These are phyloP conservation scores for Coleophoma eucalyptorum DNA, from an alignment of 2,329 filamentous ascomycete genomes.

Conservation along the genomic window DNA sequence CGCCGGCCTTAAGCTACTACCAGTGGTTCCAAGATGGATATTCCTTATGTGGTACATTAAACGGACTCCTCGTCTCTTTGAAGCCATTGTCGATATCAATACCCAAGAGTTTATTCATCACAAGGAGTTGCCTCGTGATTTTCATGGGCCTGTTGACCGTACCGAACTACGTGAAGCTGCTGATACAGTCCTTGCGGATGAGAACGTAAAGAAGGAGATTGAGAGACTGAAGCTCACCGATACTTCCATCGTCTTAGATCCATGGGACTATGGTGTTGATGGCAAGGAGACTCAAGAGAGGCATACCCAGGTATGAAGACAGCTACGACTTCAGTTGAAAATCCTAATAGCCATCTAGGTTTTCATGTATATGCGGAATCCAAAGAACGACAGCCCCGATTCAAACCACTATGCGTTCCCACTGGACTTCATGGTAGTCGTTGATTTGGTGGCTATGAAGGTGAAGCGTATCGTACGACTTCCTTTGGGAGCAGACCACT, in stretches of 20 bases:
- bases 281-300: background rate
- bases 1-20: background rate
- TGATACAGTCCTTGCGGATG: background rate
- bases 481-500: constrained; percentile 25
- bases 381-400: constrained; percentile 30
- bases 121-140: background rate
- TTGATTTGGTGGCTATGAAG: constrained; percentile 41
- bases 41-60: background rate
- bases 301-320: background rate
- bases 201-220: background rate
- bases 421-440: constrained; percentile 39
- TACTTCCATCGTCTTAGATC: background rate
- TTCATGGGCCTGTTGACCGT: background rate
- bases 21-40: background rate
- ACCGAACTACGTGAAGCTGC: background rate
- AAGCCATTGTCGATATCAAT: background rate
- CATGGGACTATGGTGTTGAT: background rate
- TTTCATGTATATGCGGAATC: background rate
- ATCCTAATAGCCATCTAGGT: background rate
- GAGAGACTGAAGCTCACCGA: background rate
- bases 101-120: background rate
- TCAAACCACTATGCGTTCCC: constrained; percentile 51
- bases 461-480: constrained; percentile 46
- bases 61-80: background rate
- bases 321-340: background rate